Base-by-base conservation (phyloP, 2,329 filamentous ascomycete genomes). In the Colletotrichum tropicicola region DNA sequence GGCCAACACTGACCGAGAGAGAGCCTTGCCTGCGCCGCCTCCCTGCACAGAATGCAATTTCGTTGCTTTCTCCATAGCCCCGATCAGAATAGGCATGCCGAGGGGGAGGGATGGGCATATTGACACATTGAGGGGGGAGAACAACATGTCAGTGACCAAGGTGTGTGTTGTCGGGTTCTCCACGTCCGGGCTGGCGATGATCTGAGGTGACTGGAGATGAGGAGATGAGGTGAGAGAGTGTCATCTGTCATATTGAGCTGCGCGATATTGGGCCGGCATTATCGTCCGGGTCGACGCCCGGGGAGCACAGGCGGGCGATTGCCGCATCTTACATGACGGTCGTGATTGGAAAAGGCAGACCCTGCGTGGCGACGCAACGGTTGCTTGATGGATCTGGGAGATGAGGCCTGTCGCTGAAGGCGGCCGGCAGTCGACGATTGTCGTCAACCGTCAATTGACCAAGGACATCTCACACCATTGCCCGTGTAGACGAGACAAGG, bases 301-400 rank as follows among this genome's bases (percentile, higher is more conserved):
- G 37, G 7, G 37, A 23, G 25, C 17, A 32, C 37, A n/a, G 54
- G 37, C 47, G 48, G 61, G 43, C 41, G 41, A 54, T 64, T 48
- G 55, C 55, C 43, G 56, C 48, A 54, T 64, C 61, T 64, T 60
- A 60, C 61, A 60, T 64, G 56, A 64, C 32, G 35, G 19, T 49
- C 45, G 19, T 21, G 15, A 35, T 9, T 35, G 30, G n/a, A n/a
- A n/a, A n/a, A n/a, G n/a, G n/a, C n/a, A n/a, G n/a, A n/a, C 21
- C 12, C 19, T 12, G 19, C 43, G 43, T 27, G 43, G 43, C 43
- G 17, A 48, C 27, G 19, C 45, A 48, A 17, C 23, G n/a, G 25
- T 27, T 12, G 19, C 39, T n/a, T 43, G 39, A 3, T 21, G 39
- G 10, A 43, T 21, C 15, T 43, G 15, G 6, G 9, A n/a, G 17